Evolutionary conservation across 2,329 filamentous ascomycete genomes (phyloP), one percentile per base, ranked within the genome.

Genomic region (Colletotrichum camelliae): DNA sequence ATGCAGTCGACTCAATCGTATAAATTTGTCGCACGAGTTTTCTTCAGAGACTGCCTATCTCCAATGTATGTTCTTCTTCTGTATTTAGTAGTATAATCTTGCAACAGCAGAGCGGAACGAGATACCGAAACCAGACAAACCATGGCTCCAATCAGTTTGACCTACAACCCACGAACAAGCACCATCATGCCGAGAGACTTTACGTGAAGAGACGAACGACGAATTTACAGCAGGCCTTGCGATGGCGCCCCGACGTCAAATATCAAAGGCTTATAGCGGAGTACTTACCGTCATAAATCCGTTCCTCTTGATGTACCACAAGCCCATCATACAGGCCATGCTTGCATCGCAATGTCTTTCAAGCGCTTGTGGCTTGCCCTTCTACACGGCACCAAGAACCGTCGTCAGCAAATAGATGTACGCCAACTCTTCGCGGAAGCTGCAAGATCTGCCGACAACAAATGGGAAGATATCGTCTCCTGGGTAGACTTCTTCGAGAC

Each of bases 301-400:
- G 9, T 6, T 43, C 5, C 39, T 43, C 18, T n/a, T 6, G 2
- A n/a, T n/a, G 9, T 5, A n/a, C n/a, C 8, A 43, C 1, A 6
- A n/a, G 39, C 1, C 39, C 3, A n/a, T n/a, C 5, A 12, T 12
- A 1, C 5, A 6, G 12, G 39, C 5, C 4, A 43, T 43, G 9
- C 1, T 1, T 43, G 39, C 1, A 43, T 18, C 5, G 0, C 39
- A 12, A 43, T 12, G 18, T 43, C 9, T 1, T 3, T 43, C 39
- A 1, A n/a, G 10, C 18, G 18, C 39, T n/a, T 1, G 1, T 0
- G 5, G 18, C 1, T 43, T 4, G 18, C n/a, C 10, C 18, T n/a
- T 7, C 8, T 10, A 3, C 37, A 8, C 16, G 2, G 37, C n/a
- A n/a, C n/a, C n/a, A n/a, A n/a, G n/a, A n/a, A n/a, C n/a, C n/a